These are phyloP conservation scores for Datura wrightii DNA, from an alignment of 257 asterid genomes.

Conservation along the genomic window DNA sequence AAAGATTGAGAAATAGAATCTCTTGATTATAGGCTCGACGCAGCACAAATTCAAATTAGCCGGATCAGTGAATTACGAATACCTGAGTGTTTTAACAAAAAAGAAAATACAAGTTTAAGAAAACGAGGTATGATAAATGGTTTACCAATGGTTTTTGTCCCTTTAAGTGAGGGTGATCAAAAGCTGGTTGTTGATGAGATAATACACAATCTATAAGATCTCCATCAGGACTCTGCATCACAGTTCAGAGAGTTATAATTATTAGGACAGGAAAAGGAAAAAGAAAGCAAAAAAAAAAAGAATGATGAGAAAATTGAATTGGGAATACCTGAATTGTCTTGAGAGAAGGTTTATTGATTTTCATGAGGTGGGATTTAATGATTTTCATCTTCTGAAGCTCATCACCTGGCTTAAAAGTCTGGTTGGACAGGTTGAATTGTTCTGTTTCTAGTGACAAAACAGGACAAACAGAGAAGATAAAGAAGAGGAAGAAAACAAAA, in stretches of 20 bases:
- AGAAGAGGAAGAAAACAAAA: slow-evolving; percentile 59
- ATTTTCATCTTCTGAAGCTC: slow-evolving; percentile 52
- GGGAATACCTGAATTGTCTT: slow-evolving; percentile 73
- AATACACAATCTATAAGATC: slow-evolving; percentile 84
- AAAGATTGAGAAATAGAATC: background rate
- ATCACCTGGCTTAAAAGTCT: slow-evolving; percentile 58
- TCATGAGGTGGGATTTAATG: slow-evolving; percentile 62
- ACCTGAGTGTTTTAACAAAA: no score
- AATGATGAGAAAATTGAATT: slow-evolving; percentile 18
- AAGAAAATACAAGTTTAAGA: background rate
- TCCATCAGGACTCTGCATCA: slow-evolving; percentile 88
- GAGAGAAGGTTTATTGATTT: slow-evolving; percentile 72
- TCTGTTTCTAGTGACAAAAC: slow-evolving; percentile 44
- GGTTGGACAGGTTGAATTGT: slow-evolving; percentile 50
- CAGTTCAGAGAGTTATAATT: background rate
- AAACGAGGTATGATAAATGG: background rate
- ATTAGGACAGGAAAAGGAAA: background rate
- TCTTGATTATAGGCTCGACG: background rate
- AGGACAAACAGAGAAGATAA: slow-evolving; percentile 55
- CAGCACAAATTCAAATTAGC: background rate
- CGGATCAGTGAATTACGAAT: background rate
- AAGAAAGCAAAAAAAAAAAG: background rate
- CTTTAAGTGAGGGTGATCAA: slow-evolving; percentile 80
- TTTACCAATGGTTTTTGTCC: slow-evolving; percentile 85
- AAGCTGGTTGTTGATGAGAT: slow-evolving; percentile 84